Conservation (phyloP, 2,329 filamentous ascomycete species). For the Epichloe typhina region DNA sequence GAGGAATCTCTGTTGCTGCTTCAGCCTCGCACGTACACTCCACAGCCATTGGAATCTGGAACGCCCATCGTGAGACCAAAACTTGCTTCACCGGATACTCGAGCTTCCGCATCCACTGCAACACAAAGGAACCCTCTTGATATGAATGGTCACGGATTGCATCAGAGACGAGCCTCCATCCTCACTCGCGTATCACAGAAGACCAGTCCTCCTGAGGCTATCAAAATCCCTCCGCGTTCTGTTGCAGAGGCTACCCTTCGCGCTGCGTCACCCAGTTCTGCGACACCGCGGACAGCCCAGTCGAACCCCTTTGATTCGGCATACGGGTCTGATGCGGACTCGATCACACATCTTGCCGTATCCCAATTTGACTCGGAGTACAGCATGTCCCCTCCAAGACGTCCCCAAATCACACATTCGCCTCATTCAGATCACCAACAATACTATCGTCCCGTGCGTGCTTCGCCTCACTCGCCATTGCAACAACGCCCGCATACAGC, state of each 20-base stretch:
- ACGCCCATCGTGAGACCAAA: not conserved
- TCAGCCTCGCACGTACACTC: constrained; percentile 45
- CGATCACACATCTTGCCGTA: constrained; percentile 17
- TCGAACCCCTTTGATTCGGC: constrained; percentile 30
- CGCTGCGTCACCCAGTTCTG: constrained; percentile 19
- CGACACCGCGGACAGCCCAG: constrained; percentile 18
- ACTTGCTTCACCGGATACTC: not conserved
- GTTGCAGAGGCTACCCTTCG: constrained; percentile 10
- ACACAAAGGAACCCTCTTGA: not conserved
- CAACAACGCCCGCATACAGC: constrained; percentile 47
- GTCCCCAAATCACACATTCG: constrained; percentile 16
- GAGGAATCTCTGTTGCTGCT: constrained; percentile 36
- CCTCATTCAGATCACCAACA: constrained; percentile 30
- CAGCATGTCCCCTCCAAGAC: constrained; percentile 13
- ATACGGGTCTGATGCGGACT: constrained; percentile 34
- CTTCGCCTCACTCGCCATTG: constrained; percentile 49
- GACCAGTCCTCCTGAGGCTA: constrained; percentile 37
- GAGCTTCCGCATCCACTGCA: not conserved
- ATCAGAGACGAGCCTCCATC: constrained; percentile 31
- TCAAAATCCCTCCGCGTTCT: constrained; percentile 34
- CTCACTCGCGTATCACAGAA: constrained; percentile 42
- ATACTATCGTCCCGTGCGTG: constrained; percentile 48
- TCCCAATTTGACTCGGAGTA: constrained; percentile 23
- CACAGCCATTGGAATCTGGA: constrained; percentile 11
- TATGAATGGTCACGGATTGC: not conserved